Evolutionary conservation across 2,329 filamentous ascomycete species (phyloP).

Genomic region (Fusarium anthophilum): DNA sequence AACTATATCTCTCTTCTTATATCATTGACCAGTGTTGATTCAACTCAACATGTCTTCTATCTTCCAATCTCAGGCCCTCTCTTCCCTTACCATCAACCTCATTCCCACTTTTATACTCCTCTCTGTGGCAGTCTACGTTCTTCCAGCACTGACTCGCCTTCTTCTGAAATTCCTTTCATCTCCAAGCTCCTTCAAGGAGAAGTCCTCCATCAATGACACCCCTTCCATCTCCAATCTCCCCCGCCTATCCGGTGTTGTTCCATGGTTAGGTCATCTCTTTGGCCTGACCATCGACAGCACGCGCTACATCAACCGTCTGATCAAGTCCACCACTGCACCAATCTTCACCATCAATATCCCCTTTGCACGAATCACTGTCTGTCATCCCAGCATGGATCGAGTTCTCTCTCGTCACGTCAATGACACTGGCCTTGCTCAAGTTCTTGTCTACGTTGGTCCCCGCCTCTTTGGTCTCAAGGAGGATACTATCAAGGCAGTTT

Average conservation of each 20-base stretch:
- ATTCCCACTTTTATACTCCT: slow-evolving; percentile 17
- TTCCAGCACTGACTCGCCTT: slow-evolving; percentile 7
- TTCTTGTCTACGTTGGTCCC: slow-evolving; percentile 44
- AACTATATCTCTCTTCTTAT: neutral
- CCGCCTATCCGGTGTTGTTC: slow-evolving; percentile 32
- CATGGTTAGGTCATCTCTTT: slow-evolving; percentile 41
- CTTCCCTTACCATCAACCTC: slow-evolving; percentile 10
- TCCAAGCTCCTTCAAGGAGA: slow-evolving; percentile 12
- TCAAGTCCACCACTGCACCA: slow-evolving; percentile 33
- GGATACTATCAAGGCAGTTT: slow-evolving; percentile 36
- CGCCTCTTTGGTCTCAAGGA: slow-evolving; percentile 41
- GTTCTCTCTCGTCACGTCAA: slow-evolving; percentile 40
- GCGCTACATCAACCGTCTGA: slow-evolving; percentile 42
- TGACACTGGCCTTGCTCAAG: slow-evolving; percentile 45
- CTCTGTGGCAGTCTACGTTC: neutral
- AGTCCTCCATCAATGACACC: neutral
- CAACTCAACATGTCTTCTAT: neutral
- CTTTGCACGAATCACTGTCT: slow-evolving; percentile 41
- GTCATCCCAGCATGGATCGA: slow-evolving; percentile 43
- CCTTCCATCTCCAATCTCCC: slow-evolving; percentile 36
- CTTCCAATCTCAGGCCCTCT: neutral
- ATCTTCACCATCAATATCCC: slow-evolving; percentile 46
- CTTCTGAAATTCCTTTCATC: neutral
- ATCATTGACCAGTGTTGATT: neutral
- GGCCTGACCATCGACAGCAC: slow-evolving; percentile 37